These are phyloP conservation scores for Aspergillus ruber DNA, from an alignment of 2,329 filamentous ascomycete species.

Conservation along the genomic window DNA sequence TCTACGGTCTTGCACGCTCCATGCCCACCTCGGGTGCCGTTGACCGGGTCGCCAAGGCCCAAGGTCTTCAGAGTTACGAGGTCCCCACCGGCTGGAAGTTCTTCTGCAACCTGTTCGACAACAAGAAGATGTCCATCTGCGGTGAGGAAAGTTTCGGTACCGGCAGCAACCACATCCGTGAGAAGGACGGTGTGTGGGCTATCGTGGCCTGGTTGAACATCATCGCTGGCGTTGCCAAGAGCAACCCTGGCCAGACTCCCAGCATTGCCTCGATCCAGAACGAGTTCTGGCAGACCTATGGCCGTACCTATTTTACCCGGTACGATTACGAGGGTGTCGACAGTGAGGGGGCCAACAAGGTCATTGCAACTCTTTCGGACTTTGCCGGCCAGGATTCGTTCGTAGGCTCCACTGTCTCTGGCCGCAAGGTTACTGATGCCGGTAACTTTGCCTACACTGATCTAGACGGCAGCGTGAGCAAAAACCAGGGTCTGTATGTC, in stretches of 20 bases:
- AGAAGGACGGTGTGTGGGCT: constrained; percentile 98
- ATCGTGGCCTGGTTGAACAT: constrained; percentile 98
- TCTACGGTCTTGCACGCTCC: constrained; percentile 88
- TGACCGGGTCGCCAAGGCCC: constrained; percentile 90
- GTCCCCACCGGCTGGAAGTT: constrained; percentile 99
- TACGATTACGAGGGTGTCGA: constrained; percentile 98
- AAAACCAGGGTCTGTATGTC: constrained; percentile 92
- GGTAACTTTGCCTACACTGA: constrained; percentile 98
- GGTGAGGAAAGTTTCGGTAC: constrained; percentile 98
- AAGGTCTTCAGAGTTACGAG: constrained; percentile 87
- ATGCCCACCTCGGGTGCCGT: constrained; percentile 97
- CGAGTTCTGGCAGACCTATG: constrained; percentile 94
- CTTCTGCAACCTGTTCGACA: constrained; percentile 93
- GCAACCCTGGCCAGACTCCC: constrained; percentile 70
- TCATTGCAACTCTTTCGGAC: constrained; percentile 72
- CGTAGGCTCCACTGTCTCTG: constrained; percentile 72
- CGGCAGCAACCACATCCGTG: constrained; percentile 95
- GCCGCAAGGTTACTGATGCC: constrained; percentile 78
- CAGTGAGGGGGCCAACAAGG: constrained; percentile 81
- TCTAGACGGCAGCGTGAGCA: constrained; percentile 90
- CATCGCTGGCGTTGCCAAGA: constrained; percentile 84
- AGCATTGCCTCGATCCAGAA: constrained; percentile 95
- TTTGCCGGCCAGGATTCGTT: constrained; percentile 67
- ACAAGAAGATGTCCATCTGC: constrained; percentile 94
- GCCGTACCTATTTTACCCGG: constrained; percentile 96